These are phyloP conservation scores for Tolypocladium ophioglossoides DNA, from an alignment of 2,329 filamentous ascomycete species.

Conservation along the genomic window DNA sequence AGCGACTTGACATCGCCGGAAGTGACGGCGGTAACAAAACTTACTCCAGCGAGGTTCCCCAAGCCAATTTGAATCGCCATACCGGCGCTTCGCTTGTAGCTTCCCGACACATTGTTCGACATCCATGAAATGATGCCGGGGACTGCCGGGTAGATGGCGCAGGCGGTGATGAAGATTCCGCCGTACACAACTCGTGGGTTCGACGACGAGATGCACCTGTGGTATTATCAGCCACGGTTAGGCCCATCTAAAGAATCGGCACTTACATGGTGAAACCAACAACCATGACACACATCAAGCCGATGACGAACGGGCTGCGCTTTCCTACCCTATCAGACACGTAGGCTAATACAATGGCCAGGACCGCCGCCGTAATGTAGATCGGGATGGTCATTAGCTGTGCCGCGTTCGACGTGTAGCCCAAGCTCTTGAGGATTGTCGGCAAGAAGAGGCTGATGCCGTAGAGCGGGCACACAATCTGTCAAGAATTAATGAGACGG, in stretches of 20 bases:
- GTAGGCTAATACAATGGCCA: conserved; percentile 43
- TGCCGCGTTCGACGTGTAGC: conserved; percentile 45
- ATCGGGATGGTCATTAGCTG: conserved; percentile 56
- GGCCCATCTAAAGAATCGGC: too few species aligned
- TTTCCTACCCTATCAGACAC: conserved; percentile 43
- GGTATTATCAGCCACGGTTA: conserved; percentile 11
- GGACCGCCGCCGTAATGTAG: conserved; percentile 51
- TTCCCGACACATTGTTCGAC: conserved; percentile 63
- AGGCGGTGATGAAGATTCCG: conserved; percentile 64
- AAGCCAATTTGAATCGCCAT: conserved; percentile 56
- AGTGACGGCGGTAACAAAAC: conserved; percentile 6
- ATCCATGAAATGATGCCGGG: conserved; percentile 72
- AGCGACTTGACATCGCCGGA: not conserved
- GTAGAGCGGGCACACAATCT: conserved; percentile 45
- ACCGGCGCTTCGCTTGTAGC: conserved; percentile 52
- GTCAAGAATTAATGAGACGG: not conserved
- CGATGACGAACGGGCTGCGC: conserved; percentile 44
- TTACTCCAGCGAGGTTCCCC: conserved; percentile 45
- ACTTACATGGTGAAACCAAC: conserved; percentile 45
- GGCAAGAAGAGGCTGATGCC: conserved; percentile 50
- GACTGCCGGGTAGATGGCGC: conserved; percentile 72
- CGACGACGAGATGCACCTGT: conserved; percentile 45
- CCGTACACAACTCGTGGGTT: conserved; percentile 57
- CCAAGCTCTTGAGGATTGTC: conserved; percentile 50
- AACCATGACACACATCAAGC: conserved; percentile 40